Evolutionary conservation across 345 rosid genomes (phyloP).

Genomic region (Ricinus communis): DNA sequence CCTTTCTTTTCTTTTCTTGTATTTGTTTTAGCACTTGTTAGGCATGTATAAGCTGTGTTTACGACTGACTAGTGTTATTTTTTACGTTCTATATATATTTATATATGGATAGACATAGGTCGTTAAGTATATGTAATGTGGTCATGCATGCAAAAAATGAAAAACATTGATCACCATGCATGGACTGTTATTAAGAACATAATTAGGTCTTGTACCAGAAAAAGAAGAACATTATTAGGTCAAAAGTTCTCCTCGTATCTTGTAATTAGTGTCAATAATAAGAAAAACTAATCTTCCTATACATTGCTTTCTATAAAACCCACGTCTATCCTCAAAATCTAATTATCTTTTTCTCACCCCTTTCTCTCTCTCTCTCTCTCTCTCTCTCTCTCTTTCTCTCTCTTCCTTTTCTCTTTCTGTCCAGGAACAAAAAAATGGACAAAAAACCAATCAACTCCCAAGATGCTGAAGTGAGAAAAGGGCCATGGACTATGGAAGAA

Average conservation of each 20-base stretch:
- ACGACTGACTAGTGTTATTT: too few species aligned
- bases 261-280: background rate
- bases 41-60: too few species aligned
- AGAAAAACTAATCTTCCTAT: background rate
- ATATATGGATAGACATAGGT: too few species aligned
- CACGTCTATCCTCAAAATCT: conserved; percentile 13
- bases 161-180: conserved; percentile 19
- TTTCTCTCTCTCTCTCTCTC: background rate
- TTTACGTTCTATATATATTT: too few species aligned
- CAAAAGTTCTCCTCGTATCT: conserved; percentile 11
- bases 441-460: conserved; percentile 52
- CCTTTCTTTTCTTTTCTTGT: too few species aligned
- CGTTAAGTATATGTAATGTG: conserved; percentile 1
- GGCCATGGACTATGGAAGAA: conserved; percentile 99
- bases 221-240: too few species aligned
- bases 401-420: background rate
- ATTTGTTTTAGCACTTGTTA: too few species aligned
- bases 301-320: conserved; percentile 38
- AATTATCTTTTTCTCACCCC: conserved; percentile 14
- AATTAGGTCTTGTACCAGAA: too few species aligned
- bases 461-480: conserved; percentile 92
- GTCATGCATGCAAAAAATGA: conserved; percentile 19
- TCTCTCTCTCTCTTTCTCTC: background rate
- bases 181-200: conserved; percentile 28
- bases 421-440: conserved; percentile 46